Conservation (phyloP, 257 asterid species). For the Nemophila menziesii region DNA sequence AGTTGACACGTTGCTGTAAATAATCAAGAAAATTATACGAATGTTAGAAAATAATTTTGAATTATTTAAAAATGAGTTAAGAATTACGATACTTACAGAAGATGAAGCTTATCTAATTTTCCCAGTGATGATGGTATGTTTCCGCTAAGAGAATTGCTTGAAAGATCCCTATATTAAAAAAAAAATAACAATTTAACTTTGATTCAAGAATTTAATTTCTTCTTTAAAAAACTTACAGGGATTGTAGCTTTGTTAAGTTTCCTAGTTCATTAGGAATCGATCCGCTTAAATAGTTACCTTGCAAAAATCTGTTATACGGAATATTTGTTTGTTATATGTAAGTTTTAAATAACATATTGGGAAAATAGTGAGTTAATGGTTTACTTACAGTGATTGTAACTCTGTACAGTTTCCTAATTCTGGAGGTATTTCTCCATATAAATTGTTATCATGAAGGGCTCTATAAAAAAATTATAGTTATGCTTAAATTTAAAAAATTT, state of each 20-base stretch:
- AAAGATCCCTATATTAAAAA: slow-evolving; percentile 90
- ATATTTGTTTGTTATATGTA: no score
- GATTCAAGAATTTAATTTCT: no score
- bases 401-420: slow-evolving; percentile 78
- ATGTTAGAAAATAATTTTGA: slow-evolving; percentile 4
- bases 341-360: no score
- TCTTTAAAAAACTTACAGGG: slow-evolving; percentile 52
- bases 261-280: slow-evolving; percentile 71
- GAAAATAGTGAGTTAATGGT: background rate
- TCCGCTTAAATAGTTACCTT: slow-evolving; percentile 90
- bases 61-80: slow-evolving; percentile 4
- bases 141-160: slow-evolving; percentile 97
- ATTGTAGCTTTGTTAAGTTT: slow-evolving; percentile 63
- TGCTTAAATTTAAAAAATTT: slow-evolving; percentile 20
- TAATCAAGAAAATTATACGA: background rate
- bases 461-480: slow-evolving; percentile 30
- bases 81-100: slow-evolving; percentile 52
- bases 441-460: slow-evolving; percentile 81
- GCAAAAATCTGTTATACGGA: slow-evolving; percentile 57
- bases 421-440: slow-evolving; percentile 79
- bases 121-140: slow-evolving; percentile 85
- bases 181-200: no score
- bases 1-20: slow-evolving; percentile 75
- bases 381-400: slow-evolving; percentile 78
- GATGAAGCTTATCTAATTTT: slow-evolving; percentile 53